Evolutionary conservation across 805 yeast species (phyloP).

Genomic region (Saccharomyces paradoxus): DNA sequence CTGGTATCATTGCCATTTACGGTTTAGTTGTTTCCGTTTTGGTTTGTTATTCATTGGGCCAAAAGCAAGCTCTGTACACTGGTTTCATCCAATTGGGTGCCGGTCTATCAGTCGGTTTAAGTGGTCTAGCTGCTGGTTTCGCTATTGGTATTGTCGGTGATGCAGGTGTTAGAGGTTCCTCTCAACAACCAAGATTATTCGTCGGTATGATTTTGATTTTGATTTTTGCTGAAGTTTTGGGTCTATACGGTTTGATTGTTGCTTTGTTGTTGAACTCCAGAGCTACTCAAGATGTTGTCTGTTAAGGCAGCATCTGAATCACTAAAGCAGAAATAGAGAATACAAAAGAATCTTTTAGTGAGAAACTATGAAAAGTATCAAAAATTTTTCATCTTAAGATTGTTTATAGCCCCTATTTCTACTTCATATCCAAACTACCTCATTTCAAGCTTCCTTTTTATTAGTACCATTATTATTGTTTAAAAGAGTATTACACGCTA

Average conservation of each 20-base stretch:
- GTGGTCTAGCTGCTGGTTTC: conserved; percentile 97
- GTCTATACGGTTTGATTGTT: conserved; percentile 96
- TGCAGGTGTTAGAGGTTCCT: conserved; percentile 97
- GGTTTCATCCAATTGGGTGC: conserved; percentile 98
- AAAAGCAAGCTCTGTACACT: conserved; percentile 86
- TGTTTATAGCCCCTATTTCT: background rate
- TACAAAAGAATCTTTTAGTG: background rate
- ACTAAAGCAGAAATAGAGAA: background rate
- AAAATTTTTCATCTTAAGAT: background rate
- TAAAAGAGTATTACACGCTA: background rate
- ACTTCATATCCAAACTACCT: background rate
- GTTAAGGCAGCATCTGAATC: conserved; percentile 37
- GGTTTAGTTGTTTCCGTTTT: conserved; percentile 94
- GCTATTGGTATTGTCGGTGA: conserved; percentile 99
- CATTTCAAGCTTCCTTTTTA: background rate
- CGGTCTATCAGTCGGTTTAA: conserved; percentile 92
- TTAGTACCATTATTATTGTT: background rate
- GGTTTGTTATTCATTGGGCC: conserved; percentile 82
- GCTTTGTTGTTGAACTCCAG: conserved; percentile 96
- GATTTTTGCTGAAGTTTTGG: conserved; percentile 98
- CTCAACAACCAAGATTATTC: conserved; percentile 96
- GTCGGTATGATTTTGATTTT: conserved; percentile 97
- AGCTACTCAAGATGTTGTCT: conserved; percentile 85
- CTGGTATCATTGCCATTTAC: conserved; percentile 98
- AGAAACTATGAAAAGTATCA: background rate